These are phyloP conservation scores for Pleurotus tuoliensis DNA, from an alignment of 768 basidiomycete genomes.

Conservation along the genomic window DNA sequence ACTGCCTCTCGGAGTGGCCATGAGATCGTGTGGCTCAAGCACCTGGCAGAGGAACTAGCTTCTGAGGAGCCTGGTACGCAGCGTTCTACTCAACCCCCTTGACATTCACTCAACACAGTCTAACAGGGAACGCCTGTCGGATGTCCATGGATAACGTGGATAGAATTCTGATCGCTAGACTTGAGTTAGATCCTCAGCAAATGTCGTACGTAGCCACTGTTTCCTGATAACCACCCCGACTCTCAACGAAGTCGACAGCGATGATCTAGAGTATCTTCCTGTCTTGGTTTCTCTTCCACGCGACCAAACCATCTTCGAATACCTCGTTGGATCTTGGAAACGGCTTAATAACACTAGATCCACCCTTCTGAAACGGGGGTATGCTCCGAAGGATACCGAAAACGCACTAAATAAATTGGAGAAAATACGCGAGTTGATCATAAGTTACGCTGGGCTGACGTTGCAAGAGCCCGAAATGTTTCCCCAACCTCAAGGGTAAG, in stretches of 20 bases:
- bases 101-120: not conserved
- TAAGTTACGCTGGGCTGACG: conserved; percentile 85
- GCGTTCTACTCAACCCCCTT: not conserved
- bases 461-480: conserved; percentile 95
- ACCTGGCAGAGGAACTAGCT: conserved; percentile 61
- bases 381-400: conserved; percentile 58
- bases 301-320: conserved; percentile 83
- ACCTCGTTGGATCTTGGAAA: conserved; percentile 90
- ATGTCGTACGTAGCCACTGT: conserved; percentile 53
- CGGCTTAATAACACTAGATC: conserved; percentile 59
- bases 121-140: conserved; percentile 31
- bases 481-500: conserved; percentile 75
- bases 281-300: conserved; percentile 75
- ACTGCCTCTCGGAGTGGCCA: conserved; percentile 59
- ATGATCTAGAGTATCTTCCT: conserved; percentile 70
- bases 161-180: conserved; percentile 75
- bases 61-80: conserved; percentile 52
- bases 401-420: conserved; percentile 63
- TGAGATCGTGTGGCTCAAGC: conserved; percentile 81
- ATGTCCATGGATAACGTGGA: conserved; percentile 64
- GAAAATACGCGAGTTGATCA: conserved; percentile 74
- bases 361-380: conserved; percentile 58
- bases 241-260: conserved; percentile 33
- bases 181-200: conserved; percentile 71
- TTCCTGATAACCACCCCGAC: not conserved